Conservation (phyloP, 371 early-diverging fungal genomes). For the Mucor irregularis region DNA sequence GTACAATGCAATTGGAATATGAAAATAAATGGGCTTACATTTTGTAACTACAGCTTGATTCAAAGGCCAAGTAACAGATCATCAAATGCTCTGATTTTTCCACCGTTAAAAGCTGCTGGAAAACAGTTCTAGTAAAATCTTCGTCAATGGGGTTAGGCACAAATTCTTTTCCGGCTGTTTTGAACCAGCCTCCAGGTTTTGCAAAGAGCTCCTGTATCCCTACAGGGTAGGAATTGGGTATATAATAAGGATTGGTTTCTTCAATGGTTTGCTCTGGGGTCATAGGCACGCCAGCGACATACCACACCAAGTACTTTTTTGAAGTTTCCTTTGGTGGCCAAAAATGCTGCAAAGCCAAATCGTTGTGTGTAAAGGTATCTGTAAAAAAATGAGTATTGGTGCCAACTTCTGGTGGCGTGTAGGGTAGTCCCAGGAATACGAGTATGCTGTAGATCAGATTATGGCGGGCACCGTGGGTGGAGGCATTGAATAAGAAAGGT, state of each 20-base stretch:
- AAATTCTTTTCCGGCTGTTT: constrained; percentile 19
- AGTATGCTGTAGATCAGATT: constrained; percentile 56
- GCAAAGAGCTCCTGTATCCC: constrained; percentile 45
- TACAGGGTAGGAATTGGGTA: constrained; percentile 57
- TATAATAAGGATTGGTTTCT: constrained; percentile 28
- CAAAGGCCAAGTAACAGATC: constrained; percentile 51
- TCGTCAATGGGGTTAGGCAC: constrained; percentile 30
- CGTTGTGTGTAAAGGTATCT: constrained; percentile 60
- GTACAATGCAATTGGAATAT: neutral
- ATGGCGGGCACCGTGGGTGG: constrained; percentile 35
- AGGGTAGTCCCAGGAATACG: constrained; percentile 55
- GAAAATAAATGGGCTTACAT: constrained; percentile 19
- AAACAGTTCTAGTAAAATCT: constrained; percentile 52
- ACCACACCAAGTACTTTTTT: constrained; percentile 25
- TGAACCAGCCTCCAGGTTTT: constrained; percentile 40
- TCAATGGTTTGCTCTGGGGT: constrained; percentile 32
- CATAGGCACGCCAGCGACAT: constrained; percentile 46
- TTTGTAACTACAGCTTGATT: constrained; percentile 41
- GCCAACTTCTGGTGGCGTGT: constrained; percentile 55
- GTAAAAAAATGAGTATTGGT: constrained; percentile 47
- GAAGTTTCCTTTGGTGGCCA: constrained; percentile 27
- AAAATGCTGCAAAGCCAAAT: constrained; percentile 37
- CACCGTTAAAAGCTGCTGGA: constrained; percentile 39
- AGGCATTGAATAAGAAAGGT: constrained; percentile 58
- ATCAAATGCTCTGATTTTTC: constrained; percentile 34